Base-by-base conservation (phyloP, 108 stramenopile species). In the Stephanodiscus minutulus region DNA sequence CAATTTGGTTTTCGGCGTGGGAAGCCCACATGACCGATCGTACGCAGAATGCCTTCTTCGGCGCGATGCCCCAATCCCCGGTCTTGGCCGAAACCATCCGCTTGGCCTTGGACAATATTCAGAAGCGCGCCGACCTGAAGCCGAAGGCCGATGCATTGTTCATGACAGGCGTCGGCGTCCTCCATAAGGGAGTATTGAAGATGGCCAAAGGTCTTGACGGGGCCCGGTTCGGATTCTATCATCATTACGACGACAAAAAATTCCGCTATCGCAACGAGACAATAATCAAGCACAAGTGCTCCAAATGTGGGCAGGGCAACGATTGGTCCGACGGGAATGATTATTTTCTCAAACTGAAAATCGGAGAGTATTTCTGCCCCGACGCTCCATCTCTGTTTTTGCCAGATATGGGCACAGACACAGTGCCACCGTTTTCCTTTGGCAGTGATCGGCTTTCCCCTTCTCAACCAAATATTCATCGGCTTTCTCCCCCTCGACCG, bases 41-140 rank as follows among this genome's bases (percentile, higher is more conserved):
- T 5, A 59, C 41, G 22, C 57, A 58, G 15, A 70, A 72, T 63
- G 48, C 60, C 22, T 63, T 72, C 29, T 17, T 72, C 33, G 71
- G 71, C 2, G 61, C 71, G 20, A 11, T 21, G n/a, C 47, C 61
- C 1, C 2, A 15, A 20, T 62, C 62, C 31, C 71, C 61, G 2
- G 13, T 72, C 5, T 15, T 72, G 29, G 71, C 60, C 1, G 20
- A 29, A 22, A 20, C 24, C 20, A 22, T 72, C 12, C 13, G 39
- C 3, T 5, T 24, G 36, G 21, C 36, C 6, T 35, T 72, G 71
- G 37, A 64, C 12, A 62, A 62, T 37, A 46, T 72, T 17, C 71
- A 64, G 31, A 15, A 7, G 21, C 31, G 28, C 18, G 46, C 37
- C 27, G 39, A 39, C 64, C 52, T 64, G 50, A 49, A 17, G 61